Base-by-base conservation (phyloP, 441 rosid species). In the Aquilaria agallochum region DNA sequence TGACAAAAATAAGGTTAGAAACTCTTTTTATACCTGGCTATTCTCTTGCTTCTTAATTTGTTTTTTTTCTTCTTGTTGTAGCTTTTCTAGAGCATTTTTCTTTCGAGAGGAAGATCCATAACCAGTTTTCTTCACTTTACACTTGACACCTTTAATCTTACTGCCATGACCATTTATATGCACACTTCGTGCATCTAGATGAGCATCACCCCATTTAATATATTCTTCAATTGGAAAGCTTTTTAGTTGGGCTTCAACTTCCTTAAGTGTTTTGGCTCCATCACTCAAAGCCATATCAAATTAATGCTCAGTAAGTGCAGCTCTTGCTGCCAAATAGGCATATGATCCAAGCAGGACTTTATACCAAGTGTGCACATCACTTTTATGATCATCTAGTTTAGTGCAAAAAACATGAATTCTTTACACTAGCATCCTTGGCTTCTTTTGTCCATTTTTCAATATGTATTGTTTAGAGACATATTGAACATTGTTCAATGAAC, bases 361-460 rank as follows among this genome's bases (percentile, higher is more conserved):
- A 5, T 51, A 51, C 4, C 5, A 31, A 14, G 20, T 12, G 8
- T 2, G 9, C 20, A 8, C 55, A 15, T 51, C 31, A 14, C 31
- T 51, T 14, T 14, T 51, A 7, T 9, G 20, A 51, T 48, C 51
- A 11, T n/a, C 31, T 51, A 11, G 31, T 51, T 13, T 51, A 20
- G 20, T 12, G 2, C 11, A 51, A 51, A 50, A 50, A 50, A 20
- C 30, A 8, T 20, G 30, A 50, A 50, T 50, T 50, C 10, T 50
- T 50, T 50, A 50, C 0, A 50, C 53, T 50, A 3, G 30, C 14
- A 50, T 12, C 30, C 53, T 50, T 50, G 10, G 53, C 53, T 5
- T 51, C 55, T 14, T 51, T 51, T 8, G 31, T 67, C 53, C 53
- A 36, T 53, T 2, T n/a, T 34, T 62, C 11, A 65, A 3, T 8